Percentiles rank a stretch among this genome's conserved stretches.
Evolutionary conservation across 176 grass and related monocot genomes (phyloP).

Genomic region (Oryza punctata): DNA sequence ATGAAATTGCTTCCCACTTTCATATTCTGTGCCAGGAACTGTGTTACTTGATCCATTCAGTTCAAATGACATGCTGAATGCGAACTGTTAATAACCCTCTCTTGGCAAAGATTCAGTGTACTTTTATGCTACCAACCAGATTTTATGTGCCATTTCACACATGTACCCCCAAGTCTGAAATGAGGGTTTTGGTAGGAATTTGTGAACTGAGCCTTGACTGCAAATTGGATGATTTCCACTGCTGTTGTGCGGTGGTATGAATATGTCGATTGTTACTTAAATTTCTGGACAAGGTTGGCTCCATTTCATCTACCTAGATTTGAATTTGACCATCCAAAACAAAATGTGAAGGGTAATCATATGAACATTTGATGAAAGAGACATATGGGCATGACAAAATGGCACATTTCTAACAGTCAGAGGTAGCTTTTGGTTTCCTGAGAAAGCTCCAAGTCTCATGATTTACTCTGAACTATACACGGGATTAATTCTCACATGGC

Average conservation of each 20-base stretch:
- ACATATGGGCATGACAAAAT: background rate
- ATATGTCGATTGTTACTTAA: background rate
- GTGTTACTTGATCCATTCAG: constrained; percentile 20
- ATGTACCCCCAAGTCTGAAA: background rate
- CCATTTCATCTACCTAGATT: background rate
- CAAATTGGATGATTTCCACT: background rate
- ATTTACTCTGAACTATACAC: background rate
- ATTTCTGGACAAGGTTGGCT: background rate
- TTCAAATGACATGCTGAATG: constrained; percentile 40
- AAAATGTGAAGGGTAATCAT: background rate
- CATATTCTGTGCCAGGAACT: constrained; percentile 27
- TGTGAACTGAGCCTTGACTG: background rate
- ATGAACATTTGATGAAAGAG: background rate
- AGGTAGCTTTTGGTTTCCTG: background rate
- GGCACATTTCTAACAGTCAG: background rate
- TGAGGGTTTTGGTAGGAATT: constrained; percentile 4
- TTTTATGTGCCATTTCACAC: background rate
- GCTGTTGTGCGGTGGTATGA: background rate
- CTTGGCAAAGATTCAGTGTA: background rate
- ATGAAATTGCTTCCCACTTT: constrained; percentile 41
- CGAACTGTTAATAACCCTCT: background rate
- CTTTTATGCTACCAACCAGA: background rate
- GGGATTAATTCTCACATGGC: background rate
- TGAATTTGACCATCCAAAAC: background rate
- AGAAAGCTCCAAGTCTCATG: background rate